Evolutionary conservation across 2,329 filamentous ascomycete species (phyloP), one percentile per base, ranked within the genome.

Genomic region (Madurella mycetomatis): DNA sequence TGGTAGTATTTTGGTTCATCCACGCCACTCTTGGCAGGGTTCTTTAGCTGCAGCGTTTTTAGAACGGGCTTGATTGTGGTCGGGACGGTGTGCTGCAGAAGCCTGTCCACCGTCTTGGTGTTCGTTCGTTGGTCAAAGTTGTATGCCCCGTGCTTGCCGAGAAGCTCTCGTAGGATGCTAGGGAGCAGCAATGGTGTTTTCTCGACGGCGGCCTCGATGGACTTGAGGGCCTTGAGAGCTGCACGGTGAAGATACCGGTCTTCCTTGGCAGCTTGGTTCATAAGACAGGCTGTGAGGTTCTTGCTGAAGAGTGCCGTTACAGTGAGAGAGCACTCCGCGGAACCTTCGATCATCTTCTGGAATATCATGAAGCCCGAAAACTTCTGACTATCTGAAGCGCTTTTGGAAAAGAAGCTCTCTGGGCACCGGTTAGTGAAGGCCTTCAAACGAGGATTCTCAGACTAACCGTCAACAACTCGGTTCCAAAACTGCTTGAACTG

Each of bases 331-430:
- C 69, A 81, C 67, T 64, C 76, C 32, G 76, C 73, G 9, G 80
- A 70, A 3, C 74, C 73, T 43, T 79, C 73, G 4, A 96, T 73
- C 62, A 91, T 82, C 65, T 87, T 89, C 63, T 87, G 84, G 65
- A 96, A 90, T 2, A 97, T 81, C 64, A 92, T 84, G 71, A 97
- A 92, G 0, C 94, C 94, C 70, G 90, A 91, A 65, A 90, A 90
- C 70, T 96, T 97, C 53, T 95, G 87, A 62, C 92, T 90, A 42
- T 92, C 85, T 1, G 91, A 95, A 8, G 92, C 87, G 11, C 81
- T 84, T 53, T 86, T 83, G 5, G 89, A 86, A 67, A 97, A 96
- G 3, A 96, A 78, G 9, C 88, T 87, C 67, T 92, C 88, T 92
- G 59, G 0, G 44, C 2, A 42, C 47, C 15, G 40, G 62, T 70